Percentiles rank a stretch among this genome's conserved stretches.
Evolutionary conservation across 768 basidiomycete species (phyloP).

Genomic region (Tricholoma sp.): DNA sequence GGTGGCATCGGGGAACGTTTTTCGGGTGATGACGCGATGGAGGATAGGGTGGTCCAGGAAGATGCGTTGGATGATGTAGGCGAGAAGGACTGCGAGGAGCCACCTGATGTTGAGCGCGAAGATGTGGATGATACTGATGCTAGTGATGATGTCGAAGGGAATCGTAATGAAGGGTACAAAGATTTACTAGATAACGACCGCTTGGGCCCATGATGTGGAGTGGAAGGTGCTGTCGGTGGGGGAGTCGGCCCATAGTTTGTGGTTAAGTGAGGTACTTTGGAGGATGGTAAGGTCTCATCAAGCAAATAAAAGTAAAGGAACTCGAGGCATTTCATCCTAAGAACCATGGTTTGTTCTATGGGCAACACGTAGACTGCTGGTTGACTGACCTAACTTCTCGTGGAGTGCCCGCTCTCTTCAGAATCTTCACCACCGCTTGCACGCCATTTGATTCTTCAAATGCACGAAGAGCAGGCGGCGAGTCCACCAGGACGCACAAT

Average conservation of each 20-base stretch:
- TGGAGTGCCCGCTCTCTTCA: constrained; percentile 83
- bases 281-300: constrained; percentile 55
- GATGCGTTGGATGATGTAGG: constrained; percentile 39
- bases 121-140: constrained; percentile 19
- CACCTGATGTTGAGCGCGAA: constrained; percentile 37
- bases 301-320: constrained; percentile 93
- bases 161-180: constrained; percentile 31
- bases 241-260: constrained; percentile 14
- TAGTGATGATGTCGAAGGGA: constrained; percentile 32
- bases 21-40: constrained; percentile 38
- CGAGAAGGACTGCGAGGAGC: constrained; percentile 36
- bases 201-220: constrained; percentile 36
- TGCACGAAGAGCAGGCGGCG: constrained; percentile 61
- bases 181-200: constrained; percentile 34
- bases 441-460: constrained; percentile 80
- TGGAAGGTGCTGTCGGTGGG: constrained; percentile 34
- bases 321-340: constrained; percentile 93
- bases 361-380: neutral
- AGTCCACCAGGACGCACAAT: constrained; percentile 86
- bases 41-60: constrained; percentile 34
- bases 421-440: constrained; percentile 77
- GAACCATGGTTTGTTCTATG: neutral
- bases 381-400: constrained; percentile 73
- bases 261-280: constrained; percentile 10
- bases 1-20: constrained; percentile 26